phyloP scores from a whole-genome alignment of 106 monocot species.

The Iris macrosiphon region DNA sequence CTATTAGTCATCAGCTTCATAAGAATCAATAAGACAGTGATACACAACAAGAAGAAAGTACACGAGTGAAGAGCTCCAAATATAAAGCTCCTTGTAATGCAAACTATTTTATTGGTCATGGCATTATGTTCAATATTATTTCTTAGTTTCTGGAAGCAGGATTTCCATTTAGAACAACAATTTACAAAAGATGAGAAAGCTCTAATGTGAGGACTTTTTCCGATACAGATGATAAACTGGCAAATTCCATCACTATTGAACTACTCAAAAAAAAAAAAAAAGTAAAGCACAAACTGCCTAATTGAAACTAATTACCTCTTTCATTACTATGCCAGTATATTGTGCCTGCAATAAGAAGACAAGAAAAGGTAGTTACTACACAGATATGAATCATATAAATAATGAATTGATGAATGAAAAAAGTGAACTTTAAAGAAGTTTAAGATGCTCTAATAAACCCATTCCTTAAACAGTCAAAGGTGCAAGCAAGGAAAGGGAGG shows the following conservation, averaged over 20 bases:
- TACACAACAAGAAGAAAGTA: too few relatives aligned
- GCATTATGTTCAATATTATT: too few relatives aligned
- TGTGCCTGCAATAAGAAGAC: conserved; percentile 35
- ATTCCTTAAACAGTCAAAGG: background rate
- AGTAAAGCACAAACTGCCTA: background rate
- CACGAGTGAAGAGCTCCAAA: background rate
- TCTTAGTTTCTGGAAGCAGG: too few relatives aligned
- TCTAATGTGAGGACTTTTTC: too few relatives aligned
- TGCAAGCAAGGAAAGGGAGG: background rate
- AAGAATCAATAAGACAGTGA: too few relatives aligned
- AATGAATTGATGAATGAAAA: background rate
- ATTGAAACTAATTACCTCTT: conserved; percentile 43
- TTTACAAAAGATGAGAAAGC: too few relatives aligned
- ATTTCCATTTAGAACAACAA: too few relatives aligned
- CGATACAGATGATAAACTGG: background rate
- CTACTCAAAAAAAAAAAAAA: background rate
- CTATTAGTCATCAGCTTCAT: too few relatives aligned
- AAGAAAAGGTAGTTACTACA: conserved; percentile 1
- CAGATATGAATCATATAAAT: background rate
- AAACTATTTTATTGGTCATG: too few relatives aligned
- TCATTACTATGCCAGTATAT: conserved; percentile 44
- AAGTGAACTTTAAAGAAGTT: background rate
- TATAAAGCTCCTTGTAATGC: background rate
- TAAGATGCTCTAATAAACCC: too few relatives aligned
- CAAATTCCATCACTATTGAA: background rate